These are phyloP conservation scores for Zygotorulaspora chibaensis DNA, from an alignment of 805 yeast species.

Conservation along the genomic window DNA sequence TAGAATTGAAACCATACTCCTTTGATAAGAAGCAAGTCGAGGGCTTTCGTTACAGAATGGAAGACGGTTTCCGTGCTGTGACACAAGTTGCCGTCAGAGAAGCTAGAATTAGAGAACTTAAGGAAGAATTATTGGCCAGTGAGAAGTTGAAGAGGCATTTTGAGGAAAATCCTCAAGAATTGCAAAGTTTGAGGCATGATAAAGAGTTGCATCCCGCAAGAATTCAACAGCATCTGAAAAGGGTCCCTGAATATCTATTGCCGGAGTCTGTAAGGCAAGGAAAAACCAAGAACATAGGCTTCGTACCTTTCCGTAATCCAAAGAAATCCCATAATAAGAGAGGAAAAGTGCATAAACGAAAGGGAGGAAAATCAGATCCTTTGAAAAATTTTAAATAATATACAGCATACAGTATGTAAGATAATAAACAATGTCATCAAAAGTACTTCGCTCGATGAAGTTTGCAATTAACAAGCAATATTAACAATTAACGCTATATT, in stretches of 20 bases:
- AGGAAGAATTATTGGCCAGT: slow-evolving; percentile 78
- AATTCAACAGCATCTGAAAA: slow-evolving; percentile 77
- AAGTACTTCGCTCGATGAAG: background rate
- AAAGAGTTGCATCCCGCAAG: slow-evolving; percentile 80
- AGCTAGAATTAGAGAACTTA: slow-evolving; percentile 85
- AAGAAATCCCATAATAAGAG: slow-evolving; percentile 37
- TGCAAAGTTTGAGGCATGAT: slow-evolving; percentile 85
- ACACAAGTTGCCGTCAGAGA: slow-evolving; percentile 87
- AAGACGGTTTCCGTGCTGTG: slow-evolving; percentile 94
- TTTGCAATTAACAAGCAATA: background rate
- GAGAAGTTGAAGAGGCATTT: slow-evolving; percentile 90
- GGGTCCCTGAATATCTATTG: slow-evolving; percentile 87
- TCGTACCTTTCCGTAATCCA: slow-evolving; percentile 59
- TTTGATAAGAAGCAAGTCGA: slow-evolving; percentile 91
- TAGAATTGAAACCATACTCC: slow-evolving; percentile 77
- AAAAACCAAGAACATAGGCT: slow-evolving; percentile 54
- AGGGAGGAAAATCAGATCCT: slow-evolving; percentile 55
- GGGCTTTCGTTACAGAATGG: slow-evolving; percentile 93
- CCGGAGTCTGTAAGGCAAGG: slow-evolving; percentile 69
- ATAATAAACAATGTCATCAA: slow-evolving; percentile 3
- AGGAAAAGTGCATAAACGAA: slow-evolving; percentile 43
- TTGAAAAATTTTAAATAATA: slow-evolving; percentile 49
- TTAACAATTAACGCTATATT: background rate
- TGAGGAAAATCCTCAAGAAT: slow-evolving; percentile 95
- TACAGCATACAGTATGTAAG: slow-evolving; percentile 2